Conservation (phyloP, 106 monocot species). For the Allium fistulosum region DNA sequence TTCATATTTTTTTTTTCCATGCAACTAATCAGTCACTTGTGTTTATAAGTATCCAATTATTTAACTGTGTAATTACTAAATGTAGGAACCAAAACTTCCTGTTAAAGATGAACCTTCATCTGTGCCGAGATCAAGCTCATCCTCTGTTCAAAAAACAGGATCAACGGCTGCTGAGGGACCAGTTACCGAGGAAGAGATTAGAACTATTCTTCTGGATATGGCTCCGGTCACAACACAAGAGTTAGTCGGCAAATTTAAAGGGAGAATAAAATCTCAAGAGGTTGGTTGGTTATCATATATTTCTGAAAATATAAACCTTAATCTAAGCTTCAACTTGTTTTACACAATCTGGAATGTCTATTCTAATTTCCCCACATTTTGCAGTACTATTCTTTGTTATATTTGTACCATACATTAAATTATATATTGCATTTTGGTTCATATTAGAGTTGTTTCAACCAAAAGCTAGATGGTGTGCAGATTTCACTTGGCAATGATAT, state of each 20-base stretch:
- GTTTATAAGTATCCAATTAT: too few species aligned
- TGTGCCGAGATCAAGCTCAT: slow-evolving; percentile 23
- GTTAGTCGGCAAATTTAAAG: slow-evolving; percentile 72
- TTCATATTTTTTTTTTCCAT: too few species aligned
- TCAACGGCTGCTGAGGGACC: slow-evolving; percentile 30
- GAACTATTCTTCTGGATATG: slow-evolving; percentile 49
- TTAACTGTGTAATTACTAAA: neutral
- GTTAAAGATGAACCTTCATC: slow-evolving; percentile 58
- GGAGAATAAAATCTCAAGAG: slow-evolving; percentile 55
- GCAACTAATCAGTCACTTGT: too few species aligned
- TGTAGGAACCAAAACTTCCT: slow-evolving; percentile 43
- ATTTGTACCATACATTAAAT: too few species aligned
- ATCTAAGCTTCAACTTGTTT: too few species aligned
- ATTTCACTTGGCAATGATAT: too few species aligned
- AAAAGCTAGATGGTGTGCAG: too few species aligned
- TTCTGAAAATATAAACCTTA: neutral
- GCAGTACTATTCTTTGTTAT: too few species aligned
- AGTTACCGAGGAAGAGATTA: slow-evolving; percentile 89
- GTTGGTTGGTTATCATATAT: slow-evolving; percentile 22
- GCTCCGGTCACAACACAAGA: slow-evolving; percentile 86
- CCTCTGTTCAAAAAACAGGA: slow-evolving; percentile 26
- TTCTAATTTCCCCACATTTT: too few species aligned
- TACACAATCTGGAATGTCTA: too few species aligned
- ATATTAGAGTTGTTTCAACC: too few species aligned
- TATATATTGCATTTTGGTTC: too few species aligned